Evolutionary conservation across 345 rosid genomes (phyloP).

Genomic region (Eucalyptus cloeziana): DNA sequence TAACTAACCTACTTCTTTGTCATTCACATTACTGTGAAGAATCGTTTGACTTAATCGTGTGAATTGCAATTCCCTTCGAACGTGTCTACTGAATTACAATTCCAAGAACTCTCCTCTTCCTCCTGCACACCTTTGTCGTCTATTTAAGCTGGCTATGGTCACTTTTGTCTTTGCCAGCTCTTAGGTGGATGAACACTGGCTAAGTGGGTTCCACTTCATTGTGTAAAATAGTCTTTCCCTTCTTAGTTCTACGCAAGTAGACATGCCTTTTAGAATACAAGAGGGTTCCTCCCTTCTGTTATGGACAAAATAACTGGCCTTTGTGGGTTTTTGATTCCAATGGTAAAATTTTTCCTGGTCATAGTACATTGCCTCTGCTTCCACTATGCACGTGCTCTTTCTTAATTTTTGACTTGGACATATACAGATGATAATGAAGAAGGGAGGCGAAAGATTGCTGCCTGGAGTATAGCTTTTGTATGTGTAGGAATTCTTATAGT

Average conservation of each 20-base stretch:
- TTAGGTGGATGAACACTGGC: not conserved
- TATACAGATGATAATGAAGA: constrained; percentile 22
- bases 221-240: not conserved
- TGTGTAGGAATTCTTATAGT: constrained; percentile 66
- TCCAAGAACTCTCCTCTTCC: not conserved
- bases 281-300: not conserved
- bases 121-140: not conserved
- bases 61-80: not conserved
- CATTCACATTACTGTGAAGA: not conserved
- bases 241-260: not conserved
- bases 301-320: not conserved
- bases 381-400: not conserved
- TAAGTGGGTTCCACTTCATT: not conserved
- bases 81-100: not conserved
- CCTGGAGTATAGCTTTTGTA: constrained; percentile 76
- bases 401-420: constrained; percentile 16
- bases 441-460: constrained; percentile 60
- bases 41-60: not conserved
- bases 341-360: not conserved
- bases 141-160: not conserved
- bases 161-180: not conserved
- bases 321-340: not conserved
- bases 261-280: not conserved
- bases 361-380: not conserved
- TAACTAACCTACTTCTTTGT: not conserved